Conservation (phyloP, 1,284 basidiomycete genomes). For the Naganishia sp. region DNA sequence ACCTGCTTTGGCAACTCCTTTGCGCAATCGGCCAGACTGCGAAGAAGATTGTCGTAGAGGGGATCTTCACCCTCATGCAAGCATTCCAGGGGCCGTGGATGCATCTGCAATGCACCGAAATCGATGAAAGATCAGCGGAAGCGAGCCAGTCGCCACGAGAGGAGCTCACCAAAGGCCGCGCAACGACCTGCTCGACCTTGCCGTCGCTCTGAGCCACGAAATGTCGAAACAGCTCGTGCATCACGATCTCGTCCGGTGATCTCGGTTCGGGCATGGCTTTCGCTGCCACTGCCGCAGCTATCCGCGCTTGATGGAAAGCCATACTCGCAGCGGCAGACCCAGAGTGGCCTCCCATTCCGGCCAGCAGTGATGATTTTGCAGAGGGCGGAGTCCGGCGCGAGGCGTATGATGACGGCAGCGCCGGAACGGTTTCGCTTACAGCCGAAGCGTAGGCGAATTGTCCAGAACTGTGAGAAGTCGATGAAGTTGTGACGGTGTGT, state of each 20-base stretch:
- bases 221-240: conserved; percentile 80
- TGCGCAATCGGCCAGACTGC: conserved; percentile 81
- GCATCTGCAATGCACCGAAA: neutral
- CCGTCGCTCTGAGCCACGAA: conserved; percentile 75
- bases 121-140: neutral
- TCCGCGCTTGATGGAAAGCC: conserved; percentile 17
- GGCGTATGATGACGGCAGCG: conserved; percentile 17
- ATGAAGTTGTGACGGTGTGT: conserved; percentile 23
- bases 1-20: conserved; percentile 81
- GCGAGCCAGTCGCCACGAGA: conserved; percentile 18
- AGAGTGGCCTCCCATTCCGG: conserved; percentile 12
- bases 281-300: conserved; percentile 10
- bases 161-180: conserved; percentile 64
- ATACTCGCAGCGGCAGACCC: conserved; percentile 1
- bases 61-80: conserved; percentile 63
- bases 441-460: conserved; percentile 19
- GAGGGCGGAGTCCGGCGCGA: conserved; percentile 20
- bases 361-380: conserved; percentile 20
- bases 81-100: conserved; percentile 10
- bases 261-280: conserved; percentile 44
- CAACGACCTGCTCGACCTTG: conserved; percentile 73
- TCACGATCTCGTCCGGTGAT: conserved; percentile 80
- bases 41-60: conserved; percentile 76
- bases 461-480: conserved; percentile 18
- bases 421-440: conserved; percentile 12